Conservation (phyloP, 2,329 filamentous ascomycete species). For the Orbilia brochopaga region DNA sequence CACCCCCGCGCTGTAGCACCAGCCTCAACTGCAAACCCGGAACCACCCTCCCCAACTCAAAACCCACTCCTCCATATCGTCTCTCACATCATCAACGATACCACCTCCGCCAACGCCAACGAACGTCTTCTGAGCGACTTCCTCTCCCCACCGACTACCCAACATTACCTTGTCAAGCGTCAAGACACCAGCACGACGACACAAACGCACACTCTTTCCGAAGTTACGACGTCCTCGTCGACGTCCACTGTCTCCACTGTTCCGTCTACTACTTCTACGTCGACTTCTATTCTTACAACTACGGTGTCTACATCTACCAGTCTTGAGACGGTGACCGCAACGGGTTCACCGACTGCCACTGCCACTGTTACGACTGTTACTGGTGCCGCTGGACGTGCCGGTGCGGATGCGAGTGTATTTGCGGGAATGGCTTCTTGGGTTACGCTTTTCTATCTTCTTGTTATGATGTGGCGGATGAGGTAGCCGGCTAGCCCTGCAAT, state of each 20-base stretch:
- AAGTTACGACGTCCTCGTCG: constrained; percentile 13
- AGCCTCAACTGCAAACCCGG: no score
- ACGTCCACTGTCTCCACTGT: constrained; percentile 19
- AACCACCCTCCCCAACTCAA: no score
- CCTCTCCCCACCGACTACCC: no score
- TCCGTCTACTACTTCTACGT: constrained; percentile 13
- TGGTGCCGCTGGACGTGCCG: not conserved
- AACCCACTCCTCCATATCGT: no score
- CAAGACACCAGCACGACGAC: constrained; percentile 34
- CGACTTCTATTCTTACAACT: constrained; percentile 20
- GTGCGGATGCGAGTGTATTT: constrained; percentile 2
- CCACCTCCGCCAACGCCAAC: no score
- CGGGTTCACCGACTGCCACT: constrained; percentile 20
- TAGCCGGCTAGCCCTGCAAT: no score
- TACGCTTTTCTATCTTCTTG: constrained; percentile 28
- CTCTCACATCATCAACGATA: no score
- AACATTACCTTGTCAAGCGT: constrained; percentile 12
- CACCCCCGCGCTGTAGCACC: no score
- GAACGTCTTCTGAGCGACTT: no score
- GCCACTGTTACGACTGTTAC: not conserved
- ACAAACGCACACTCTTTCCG: constrained; percentile 20
- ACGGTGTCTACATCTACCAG: constrained; percentile 36
- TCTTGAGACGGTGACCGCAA: constrained; percentile 24
- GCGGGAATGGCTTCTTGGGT: constrained; percentile 25
- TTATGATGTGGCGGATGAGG: constrained; percentile 32